These are phyloP conservation scores for Pseudognaphalium luteoalbum DNA, from an alignment of 129 eudicot species.

Conservation along the genomic window DNA sequence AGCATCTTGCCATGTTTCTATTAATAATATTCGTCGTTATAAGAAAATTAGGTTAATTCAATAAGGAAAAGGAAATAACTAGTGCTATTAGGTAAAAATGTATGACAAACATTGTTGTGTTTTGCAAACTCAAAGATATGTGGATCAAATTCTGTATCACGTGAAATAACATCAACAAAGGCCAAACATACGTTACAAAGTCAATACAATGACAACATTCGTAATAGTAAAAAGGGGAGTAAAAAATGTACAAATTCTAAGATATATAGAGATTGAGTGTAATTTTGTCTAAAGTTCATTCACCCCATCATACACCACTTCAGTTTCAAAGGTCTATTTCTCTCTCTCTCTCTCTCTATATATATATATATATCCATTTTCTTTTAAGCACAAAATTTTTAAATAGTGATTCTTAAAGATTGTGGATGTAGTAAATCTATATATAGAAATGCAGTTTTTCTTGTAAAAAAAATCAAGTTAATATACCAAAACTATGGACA, in stretches of 20 bases:
- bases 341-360: constrained; percentile 15
- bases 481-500: constrained; percentile 12
- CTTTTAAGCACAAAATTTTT: constrained; percentile 9
- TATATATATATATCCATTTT: too few species aligned
- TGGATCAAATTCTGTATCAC: not conserved
- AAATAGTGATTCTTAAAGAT: not conserved
- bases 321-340: constrained; percentile 33
- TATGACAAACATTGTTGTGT: not conserved
- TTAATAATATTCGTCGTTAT: too few species aligned
- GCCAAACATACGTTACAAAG: constrained; percentile 9
- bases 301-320: constrained; percentile 34
- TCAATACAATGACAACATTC: constrained; percentile 22
- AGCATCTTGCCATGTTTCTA: not conserved
- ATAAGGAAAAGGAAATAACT: not conserved
- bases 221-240: constrained; percentile 19
- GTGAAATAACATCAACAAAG: constrained; percentile 18
- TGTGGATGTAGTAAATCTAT: not conserved
- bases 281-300: constrained; percentile 22
- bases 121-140: not conserved
- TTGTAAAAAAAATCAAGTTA: not conserved
- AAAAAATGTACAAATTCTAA: constrained; percentile 20
- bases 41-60: not conserved
- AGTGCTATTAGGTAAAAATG: too few species aligned
- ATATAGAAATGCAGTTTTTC: not conserved
- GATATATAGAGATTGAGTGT: constrained; percentile 33